These are phyloP conservation scores for Trematosphaeria pertusa DNA, from an alignment of 2,329 filamentous ascomycete genomes.

Conservation along the genomic window DNA sequence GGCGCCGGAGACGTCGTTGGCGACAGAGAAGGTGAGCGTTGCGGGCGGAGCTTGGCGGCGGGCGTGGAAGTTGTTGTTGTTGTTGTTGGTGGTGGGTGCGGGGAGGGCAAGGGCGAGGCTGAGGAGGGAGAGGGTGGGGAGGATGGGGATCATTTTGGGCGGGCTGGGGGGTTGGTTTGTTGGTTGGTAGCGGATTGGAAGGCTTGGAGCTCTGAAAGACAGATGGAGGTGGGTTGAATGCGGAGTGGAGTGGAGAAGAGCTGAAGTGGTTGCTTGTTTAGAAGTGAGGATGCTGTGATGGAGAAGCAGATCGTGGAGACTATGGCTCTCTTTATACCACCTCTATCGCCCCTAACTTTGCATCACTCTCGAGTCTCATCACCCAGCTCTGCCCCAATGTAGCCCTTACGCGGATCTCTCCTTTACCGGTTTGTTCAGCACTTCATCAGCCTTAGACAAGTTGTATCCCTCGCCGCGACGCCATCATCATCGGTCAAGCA, in stretches of 20 bases:
- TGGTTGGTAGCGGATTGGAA: neutral
- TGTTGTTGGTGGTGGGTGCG: slow-evolving; percentile 13
- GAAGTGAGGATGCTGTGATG: neutral
- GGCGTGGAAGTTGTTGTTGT: neutral
- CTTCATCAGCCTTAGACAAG: no score
- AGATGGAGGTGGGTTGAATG: neutral
- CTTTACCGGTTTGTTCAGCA: no score
- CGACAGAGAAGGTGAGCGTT: slow-evolving; percentile 19
- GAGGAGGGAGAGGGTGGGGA: slow-evolving; percentile 19
- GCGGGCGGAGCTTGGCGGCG: slow-evolving; percentile 4
- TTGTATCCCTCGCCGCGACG: no score
- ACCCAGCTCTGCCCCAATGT: no score
- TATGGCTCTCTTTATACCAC: slow-evolving; percentile 1
- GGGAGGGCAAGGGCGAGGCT: slow-evolving; percentile 17
- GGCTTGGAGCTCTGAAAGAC: neutral
- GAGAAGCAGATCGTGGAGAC: neutral
- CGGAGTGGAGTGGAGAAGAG: no score
- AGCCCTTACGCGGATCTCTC: no score
- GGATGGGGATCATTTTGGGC: slow-evolving; percentile 27
- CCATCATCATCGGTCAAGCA: no score
- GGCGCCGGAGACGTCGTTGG: slow-evolving; percentile 26
- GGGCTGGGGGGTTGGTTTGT: slow-evolving; percentile 10
- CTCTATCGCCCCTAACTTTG: no score
- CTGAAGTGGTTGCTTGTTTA: no score
- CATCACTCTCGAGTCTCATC: no score